phyloP scores from a whole-genome alignment of 2,329 filamentous ascomycete genomes.

The Alternaria metachromatica region DNA sequence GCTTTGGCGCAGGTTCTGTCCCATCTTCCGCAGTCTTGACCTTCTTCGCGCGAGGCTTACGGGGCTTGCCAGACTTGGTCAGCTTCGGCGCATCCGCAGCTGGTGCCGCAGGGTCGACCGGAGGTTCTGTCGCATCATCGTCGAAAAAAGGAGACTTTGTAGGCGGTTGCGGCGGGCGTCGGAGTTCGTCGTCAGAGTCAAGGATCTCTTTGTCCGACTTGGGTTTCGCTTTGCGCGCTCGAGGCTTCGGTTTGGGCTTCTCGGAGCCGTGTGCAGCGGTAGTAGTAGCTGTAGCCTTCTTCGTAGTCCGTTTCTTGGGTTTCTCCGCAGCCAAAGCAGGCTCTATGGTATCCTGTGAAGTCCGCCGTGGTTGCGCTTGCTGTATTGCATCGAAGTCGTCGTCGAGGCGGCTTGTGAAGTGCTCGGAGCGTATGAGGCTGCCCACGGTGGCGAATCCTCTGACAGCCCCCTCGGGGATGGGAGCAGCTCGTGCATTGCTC shows the following conservation, averaged over 20 bases:
- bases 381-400: slow-evolving; percentile 13
- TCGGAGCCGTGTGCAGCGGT: slow-evolving; percentile 8
- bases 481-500: slow-evolving; percentile 33
- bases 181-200: slow-evolving; percentile 23
- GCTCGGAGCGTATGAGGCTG: slow-evolving; percentile 40
- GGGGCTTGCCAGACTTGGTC: slow-evolving; percentile 33
- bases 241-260: slow-evolving; percentile 33
- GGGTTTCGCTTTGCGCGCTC: slow-evolving; percentile 35
- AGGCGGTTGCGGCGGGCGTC: slow-evolving; percentile 11
- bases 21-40: slow-evolving; percentile 14
- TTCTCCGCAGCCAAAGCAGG: slow-evolving; percentile 15
- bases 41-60: slow-evolving; percentile 43
- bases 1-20: slow-evolving; percentile 25
- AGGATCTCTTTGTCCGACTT: slow-evolving; percentile 26
- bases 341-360: not conserved
- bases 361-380: slow-evolving; percentile 6
- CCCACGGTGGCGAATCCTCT: slow-evolving; percentile 46
- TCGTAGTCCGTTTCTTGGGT: slow-evolving; percentile 22
- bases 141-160: slow-evolving; percentile 33
- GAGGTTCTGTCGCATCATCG: slow-evolving; percentile 8
- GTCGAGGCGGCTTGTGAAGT: slow-evolving; percentile 29
- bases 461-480: slow-evolving; percentile 31
- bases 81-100: slow-evolving; percentile 16
- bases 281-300: slow-evolving; percentile 5
- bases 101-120: slow-evolving; percentile 6